Evolutionary conservation across 345 rosid genomes (phyloP).

Genomic region (Aquilaria malaccensis): DNA sequence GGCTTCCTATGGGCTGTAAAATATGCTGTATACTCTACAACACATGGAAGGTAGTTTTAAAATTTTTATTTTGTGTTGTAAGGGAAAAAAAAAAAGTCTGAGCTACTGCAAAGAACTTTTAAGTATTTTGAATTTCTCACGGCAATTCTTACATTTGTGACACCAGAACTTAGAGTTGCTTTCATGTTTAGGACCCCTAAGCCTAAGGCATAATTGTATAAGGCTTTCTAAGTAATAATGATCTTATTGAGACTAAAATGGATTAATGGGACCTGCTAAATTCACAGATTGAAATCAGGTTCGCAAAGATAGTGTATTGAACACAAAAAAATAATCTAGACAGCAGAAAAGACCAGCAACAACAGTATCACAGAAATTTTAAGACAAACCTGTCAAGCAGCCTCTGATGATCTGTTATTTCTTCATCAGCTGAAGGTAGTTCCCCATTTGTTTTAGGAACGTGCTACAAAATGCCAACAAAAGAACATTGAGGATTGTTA

Average conservation of each 20-base stretch:
- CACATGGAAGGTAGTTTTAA: no score
- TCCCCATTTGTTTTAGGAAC: conserved; percentile 61
- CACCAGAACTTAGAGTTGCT: no score
- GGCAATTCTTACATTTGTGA: no score
- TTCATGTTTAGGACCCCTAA: no score
- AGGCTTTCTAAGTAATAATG: not conserved
- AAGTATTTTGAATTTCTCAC: no score
- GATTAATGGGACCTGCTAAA: not conserved
- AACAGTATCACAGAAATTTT: conserved; percentile 2
- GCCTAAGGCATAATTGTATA: not conserved
- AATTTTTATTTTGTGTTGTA: no score
- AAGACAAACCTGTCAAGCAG: conserved; percentile 45
- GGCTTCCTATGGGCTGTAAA: no score
- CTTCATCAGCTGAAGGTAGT: conserved; percentile 52
- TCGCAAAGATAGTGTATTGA: not conserved
- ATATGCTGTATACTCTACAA: no score
- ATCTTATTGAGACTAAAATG: not conserved
- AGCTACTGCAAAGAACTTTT: no score
- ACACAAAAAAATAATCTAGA: not conserved
- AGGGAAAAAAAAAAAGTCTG: no score
- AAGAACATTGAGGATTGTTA: not conserved
- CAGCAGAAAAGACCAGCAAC: not conserved
- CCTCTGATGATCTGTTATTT: conserved; percentile 60
- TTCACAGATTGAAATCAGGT: not conserved
- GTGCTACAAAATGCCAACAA: conserved; percentile 28